Percentiles rank a stretch among this genome's conserved stretches.
These are phyloP conservation scores for Claviceps lovelessii DNA, from an alignment of 2,329 filamentous ascomycete species.

Conservation along the genomic window DNA sequence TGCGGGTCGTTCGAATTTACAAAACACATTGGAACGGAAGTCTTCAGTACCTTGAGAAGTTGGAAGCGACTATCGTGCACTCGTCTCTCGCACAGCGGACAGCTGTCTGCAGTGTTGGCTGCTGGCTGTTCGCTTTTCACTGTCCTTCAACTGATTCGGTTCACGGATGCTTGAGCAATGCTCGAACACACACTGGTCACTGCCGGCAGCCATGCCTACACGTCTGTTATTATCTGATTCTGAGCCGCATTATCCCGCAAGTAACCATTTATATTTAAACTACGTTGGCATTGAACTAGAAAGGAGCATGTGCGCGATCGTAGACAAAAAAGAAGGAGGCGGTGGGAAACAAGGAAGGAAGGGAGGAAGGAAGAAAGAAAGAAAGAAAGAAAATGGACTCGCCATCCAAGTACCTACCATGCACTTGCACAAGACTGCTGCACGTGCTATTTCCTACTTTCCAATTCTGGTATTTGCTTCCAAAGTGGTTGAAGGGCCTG, in stretches of 20 bases:
- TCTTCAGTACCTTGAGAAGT: too few species aligned
- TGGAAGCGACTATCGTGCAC: background rate
- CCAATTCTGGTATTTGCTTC: background rate
- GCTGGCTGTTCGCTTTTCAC: background rate
- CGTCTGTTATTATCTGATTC: background rate
- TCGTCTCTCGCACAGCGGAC: background rate
- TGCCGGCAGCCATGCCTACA: background rate
- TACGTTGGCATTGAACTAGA: too few species aligned
- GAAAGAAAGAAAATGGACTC: background rate
- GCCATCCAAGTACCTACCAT: background rate
- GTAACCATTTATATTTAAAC: background rate
- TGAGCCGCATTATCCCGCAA: background rate
- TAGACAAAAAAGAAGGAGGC: too few species aligned
- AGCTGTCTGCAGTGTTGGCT: background rate
- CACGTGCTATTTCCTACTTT: background rate
- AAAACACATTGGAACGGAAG: background rate
- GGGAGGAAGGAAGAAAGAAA: too few species aligned
- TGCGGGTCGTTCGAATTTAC: background rate
- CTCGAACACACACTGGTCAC: too few species aligned
- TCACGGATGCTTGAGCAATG: background rate
- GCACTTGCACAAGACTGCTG: background rate
- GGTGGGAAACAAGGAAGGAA: too few species aligned
- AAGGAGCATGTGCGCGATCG: too few species aligned
- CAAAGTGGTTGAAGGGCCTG: background rate
- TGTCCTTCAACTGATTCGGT: too few species aligned